Percentiles rank a stretch among this genome's conserved stretches.
Evolutionary conservation across 495 filamentous ascomycete species (phyloP).

Genomic region (Delitschia confertaspora): DNA sequence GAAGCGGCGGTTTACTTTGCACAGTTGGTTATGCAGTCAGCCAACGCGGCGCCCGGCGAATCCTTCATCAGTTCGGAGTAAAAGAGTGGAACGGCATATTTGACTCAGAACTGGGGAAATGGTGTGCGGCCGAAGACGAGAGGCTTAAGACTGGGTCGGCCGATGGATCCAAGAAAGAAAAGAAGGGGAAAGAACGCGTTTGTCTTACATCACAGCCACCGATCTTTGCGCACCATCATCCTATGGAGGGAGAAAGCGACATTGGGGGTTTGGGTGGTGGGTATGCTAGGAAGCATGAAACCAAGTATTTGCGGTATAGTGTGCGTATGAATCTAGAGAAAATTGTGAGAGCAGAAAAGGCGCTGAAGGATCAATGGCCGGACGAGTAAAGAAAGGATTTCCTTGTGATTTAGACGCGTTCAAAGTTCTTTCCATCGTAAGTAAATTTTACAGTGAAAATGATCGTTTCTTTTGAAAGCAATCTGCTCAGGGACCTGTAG

Average conservation of each 20-base stretch:
- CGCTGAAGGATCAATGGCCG: conserved; percentile 22
- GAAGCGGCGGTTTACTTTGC: conserved; percentile 35
- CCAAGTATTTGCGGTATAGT: conserved; percentile 43
- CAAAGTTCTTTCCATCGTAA: no score
- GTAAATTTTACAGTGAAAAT: no score
- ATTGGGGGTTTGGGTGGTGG: conserved; percentile 35
- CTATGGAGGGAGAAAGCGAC: conserved; percentile 38
- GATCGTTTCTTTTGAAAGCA: no score
- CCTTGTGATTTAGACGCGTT: no score
- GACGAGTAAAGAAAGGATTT: no score
- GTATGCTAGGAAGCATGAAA: conserved; percentile 35
- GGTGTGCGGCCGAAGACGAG: conserved; percentile 35
- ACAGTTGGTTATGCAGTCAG: conserved; percentile 20
- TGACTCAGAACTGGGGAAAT: conserved; percentile 43
- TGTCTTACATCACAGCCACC: conserved; percentile 44
- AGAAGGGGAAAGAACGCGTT: conserved; percentile 17
- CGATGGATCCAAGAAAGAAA: background rate
- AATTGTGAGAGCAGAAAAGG: conserved; percentile 19
- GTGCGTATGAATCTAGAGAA: conserved; percentile 40
- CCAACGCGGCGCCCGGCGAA: conserved; percentile 33
- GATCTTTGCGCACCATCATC: conserved; percentile 41
- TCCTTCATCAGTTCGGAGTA: conserved; percentile 43
- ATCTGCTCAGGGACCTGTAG: no score
- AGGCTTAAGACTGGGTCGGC: conserved; percentile 2
- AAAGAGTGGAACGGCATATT: conserved; percentile 37